Conservation (phyloP, 2,329 filamentous ascomycete genomes). For the Phyllosticta citrichinensis region DNA sequence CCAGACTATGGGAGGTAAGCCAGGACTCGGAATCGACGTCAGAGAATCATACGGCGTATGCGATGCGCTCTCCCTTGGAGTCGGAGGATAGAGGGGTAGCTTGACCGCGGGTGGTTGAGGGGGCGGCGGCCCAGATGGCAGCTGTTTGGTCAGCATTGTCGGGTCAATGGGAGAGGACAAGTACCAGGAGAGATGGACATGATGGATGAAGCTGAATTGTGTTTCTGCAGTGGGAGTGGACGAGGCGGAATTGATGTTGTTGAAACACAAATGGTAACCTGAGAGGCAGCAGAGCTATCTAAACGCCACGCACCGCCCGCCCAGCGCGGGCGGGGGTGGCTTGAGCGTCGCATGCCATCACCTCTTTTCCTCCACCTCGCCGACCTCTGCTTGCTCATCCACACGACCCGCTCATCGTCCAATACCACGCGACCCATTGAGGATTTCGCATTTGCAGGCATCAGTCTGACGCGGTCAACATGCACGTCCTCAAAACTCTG, state of each 20-base stretch:
- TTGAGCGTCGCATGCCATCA: conserved; percentile 1
- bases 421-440: too few species aligned
- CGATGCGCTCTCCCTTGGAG: conserved; percentile 79
- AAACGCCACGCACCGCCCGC: not conserved
- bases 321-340: not conserved
- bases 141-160: conserved; percentile 30
- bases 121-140: conserved; percentile 74
- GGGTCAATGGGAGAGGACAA: not conserved
- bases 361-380: too few species aligned
- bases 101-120: conserved; percentile 73
- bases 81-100: conserved; percentile 84
- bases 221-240: not conserved
- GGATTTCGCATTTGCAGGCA: too few species aligned
- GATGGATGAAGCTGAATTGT: not conserved
- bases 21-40: not conserved
- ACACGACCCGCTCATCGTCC: too few species aligned
- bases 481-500: too few species aligned
- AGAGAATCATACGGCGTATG: conserved; percentile 65
- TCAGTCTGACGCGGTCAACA: too few species aligned
- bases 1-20: conserved; percentile 53
- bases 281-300: not conserved
- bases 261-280: not conserved
- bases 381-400: too few species aligned
- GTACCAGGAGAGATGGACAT: conserved; percentile 9
- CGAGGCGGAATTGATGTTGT: not conserved